Conservation (phyloP, 164 flowering plant genomes). For the Brasenia schreberi region DNA sequence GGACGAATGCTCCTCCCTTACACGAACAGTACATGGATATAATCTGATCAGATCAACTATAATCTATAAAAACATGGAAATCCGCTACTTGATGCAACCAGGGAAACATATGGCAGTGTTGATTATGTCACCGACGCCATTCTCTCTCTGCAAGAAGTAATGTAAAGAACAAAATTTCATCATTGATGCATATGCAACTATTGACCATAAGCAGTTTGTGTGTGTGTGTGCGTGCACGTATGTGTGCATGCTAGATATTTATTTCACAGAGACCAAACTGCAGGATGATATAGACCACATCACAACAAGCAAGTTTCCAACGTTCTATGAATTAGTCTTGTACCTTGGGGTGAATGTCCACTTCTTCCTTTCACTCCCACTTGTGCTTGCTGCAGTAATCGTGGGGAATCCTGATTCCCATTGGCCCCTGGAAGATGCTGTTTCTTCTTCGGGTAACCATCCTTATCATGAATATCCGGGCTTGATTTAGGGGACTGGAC, state of each 20-base stretch:
- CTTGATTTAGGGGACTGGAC: conserved; percentile 70
- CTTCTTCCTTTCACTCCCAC: conserved; percentile 45
- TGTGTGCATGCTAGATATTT: neutral
- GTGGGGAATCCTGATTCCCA: conserved; percentile 64
- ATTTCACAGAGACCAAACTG: neutral
- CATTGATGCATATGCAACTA: neutral
- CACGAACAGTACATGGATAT: too few relatives aligned
- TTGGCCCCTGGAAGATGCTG: conserved; percentile 63
- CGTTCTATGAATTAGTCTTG: too few relatives aligned
- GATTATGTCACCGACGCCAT: neutral
- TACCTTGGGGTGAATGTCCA: neutral
- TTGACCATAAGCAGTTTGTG: neutral
- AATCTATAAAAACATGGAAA: too few relatives aligned
- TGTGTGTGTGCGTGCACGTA: too few relatives aligned
- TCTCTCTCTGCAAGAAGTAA: neutral
- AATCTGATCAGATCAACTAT: too few relatives aligned
- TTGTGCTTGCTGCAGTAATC: conserved; percentile 57
- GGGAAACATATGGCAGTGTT: neutral
- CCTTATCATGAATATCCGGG: conserved; percentile 77
- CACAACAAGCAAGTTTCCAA: too few relatives aligned
- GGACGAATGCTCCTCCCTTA: neutral
- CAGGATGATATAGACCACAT: too few relatives aligned
- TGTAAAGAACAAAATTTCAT: neutral
- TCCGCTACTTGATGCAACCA: neutral
- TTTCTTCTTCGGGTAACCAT: conserved; percentile 42